phyloP scores from a whole-genome alignment of 1,139 yeast species.

The Petasospora fabianii region DNA sequence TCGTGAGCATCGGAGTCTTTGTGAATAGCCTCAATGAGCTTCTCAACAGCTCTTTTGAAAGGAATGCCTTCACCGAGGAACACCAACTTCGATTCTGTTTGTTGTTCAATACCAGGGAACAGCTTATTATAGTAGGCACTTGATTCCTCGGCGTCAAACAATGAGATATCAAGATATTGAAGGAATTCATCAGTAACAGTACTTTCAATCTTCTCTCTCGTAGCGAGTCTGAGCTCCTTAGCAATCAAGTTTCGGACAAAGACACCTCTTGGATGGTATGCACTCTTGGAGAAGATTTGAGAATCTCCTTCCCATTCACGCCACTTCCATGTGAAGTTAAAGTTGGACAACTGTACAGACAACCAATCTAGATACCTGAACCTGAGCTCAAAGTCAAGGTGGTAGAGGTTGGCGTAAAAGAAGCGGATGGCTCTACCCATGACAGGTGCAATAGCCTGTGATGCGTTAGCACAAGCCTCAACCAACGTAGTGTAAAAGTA shows the following conservation, averaged over 20 bases:
- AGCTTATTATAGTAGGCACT: slow-evolving; percentile 34
- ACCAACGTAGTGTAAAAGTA: slow-evolving; percentile 86
- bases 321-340: slow-evolving; percentile 98
- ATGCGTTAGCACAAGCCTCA: slow-evolving; percentile 82
- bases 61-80: slow-evolving; percentile 34
- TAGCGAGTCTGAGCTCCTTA: slow-evolving; percentile 76
- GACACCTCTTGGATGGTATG: slow-evolving; percentile 67
- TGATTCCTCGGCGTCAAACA: slow-evolving; percentile 36
- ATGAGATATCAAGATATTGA: slow-evolving; percentile 54
- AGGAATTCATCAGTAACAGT: slow-evolving; percentile 76
- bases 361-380: slow-evolving; percentile 86
- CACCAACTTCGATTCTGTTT: slow-evolving; percentile 28
- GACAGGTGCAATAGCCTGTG: slow-evolving; percentile 91
- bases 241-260: slow-evolving; percentile 77
- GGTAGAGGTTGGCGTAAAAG: slow-evolving; percentile 64
- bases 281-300: slow-evolving; percentile 32
- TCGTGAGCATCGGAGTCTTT: slow-evolving; percentile 32
- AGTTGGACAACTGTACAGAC: slow-evolving; percentile 87
- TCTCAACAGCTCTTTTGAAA: slow-evolving; percentile 29
- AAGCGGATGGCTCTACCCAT: slow-evolving; percentile 91
- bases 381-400: slow-evolving; percentile 72
- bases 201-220: slow-evolving; percentile 64
- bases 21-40: slow-evolving; percentile 34
- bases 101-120: slow-evolving; percentile 25
- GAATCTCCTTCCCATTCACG: slow-evolving; percentile 81